A percentile compares a stretch with the other conserved stretches of the same genome.
These are phyloP conservation scores for Tylopilus felleus DNA, from an alignment of 768 basidiomycete species.

Conservation along the genomic window DNA sequence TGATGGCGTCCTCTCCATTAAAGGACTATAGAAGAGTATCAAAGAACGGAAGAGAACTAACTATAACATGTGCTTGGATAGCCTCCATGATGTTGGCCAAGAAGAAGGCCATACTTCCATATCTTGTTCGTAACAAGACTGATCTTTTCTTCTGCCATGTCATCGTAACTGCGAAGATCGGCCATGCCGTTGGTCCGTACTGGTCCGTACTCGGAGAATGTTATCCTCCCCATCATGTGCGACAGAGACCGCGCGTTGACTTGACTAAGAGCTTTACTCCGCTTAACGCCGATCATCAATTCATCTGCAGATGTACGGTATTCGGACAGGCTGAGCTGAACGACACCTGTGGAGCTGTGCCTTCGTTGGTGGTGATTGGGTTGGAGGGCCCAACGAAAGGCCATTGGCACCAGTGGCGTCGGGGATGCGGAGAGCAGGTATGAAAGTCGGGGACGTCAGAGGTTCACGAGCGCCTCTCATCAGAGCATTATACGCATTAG, in stretches of 20 bases:
- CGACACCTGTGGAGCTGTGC: conserved; percentile 84
- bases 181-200: conserved; percentile 61
- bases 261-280: conserved; percentile 63
- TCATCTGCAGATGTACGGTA: conserved; percentile 77
- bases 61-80: conserved; percentile 97
- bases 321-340: conserved; percentile 55
- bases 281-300: conserved; percentile 69
- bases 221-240: conserved; percentile 83
- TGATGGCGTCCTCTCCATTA: conserved; percentile 88
- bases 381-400: conserved; percentile 35
- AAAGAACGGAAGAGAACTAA: conserved; percentile 38
- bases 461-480: conserved; percentile 74
- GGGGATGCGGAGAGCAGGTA: conserved; percentile 65
- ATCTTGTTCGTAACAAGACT: conserved; percentile 98
- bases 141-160: conserved; percentile 94
- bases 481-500: conserved; percentile 87
- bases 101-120: conserved; percentile 99
- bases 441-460: conserved; percentile 82
- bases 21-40: conserved; percentile 56
- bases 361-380: conserved; percentile 69
- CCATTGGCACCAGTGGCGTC: conserved; percentile 45
- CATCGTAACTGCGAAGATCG: conserved; percentile 75
- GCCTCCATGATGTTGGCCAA: conserved; percentile 98
- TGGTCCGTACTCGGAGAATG: conserved; percentile 61
- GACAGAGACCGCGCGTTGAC: conserved; percentile 86